phyloP scores from a whole-genome alignment of 768 basidiomycete species.

The Podaxis sp. region DNA sequence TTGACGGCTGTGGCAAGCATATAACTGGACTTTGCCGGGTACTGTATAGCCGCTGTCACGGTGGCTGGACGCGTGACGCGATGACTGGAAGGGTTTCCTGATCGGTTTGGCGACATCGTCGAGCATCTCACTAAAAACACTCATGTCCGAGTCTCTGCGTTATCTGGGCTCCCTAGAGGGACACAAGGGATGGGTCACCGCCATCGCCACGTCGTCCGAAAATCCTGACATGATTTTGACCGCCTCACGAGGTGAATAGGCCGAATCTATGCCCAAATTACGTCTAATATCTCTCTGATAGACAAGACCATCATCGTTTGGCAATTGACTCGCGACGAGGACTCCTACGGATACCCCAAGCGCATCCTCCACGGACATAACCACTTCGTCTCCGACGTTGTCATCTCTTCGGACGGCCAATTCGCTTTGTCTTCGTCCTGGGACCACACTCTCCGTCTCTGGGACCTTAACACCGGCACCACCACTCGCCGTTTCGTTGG shows the following conservation, averaged over 20 bases:
- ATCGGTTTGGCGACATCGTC: constrained; percentile 31
- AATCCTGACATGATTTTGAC: constrained; percentile 99
- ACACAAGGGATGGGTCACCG: constrained; percentile 98
- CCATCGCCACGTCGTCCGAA: constrained; percentile 97
- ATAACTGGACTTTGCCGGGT: constrained; percentile 31
- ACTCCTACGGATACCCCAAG: constrained; percentile 94
- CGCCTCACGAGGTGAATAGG: constrained; percentile 83
- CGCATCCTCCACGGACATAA: constrained; percentile 98
- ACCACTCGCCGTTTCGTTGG: constrained; percentile 98
- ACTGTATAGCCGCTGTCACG: constrained; percentile 63
- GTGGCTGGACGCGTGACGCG: constrained; percentile 57
- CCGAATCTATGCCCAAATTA: constrained; percentile 22
- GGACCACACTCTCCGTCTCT: constrained; percentile 99
- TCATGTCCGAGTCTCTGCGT: constrained; percentile 83
- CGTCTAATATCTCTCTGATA: constrained; percentile 37
- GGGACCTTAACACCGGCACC: constrained; percentile 97
- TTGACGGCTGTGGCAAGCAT: neutral
- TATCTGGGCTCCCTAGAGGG: constrained; percentile 91
- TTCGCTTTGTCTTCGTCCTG: constrained; percentile 99
- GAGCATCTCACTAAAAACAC: constrained; percentile 30
- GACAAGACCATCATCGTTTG: constrained; percentile 99
- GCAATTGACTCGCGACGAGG: constrained; percentile 94
- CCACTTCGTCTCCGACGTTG: constrained; percentile 98
- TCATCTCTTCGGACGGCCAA: constrained; percentile 98
- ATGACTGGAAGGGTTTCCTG: constrained; percentile 18